Evolutionary conservation across 495 filamentous ascomycete species (phyloP).

Genomic region (Penicillium canescens): DNA sequence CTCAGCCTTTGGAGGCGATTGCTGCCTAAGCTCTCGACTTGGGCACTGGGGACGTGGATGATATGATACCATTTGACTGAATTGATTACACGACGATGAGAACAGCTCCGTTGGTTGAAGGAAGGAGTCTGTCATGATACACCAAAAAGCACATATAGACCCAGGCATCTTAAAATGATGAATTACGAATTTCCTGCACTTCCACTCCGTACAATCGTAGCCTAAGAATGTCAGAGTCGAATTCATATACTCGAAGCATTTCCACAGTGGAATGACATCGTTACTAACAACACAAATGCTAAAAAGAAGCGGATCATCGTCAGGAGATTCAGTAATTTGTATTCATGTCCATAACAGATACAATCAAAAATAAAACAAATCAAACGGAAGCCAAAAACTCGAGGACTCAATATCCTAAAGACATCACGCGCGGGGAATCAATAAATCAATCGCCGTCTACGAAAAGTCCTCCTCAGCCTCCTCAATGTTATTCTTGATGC

Average conservation of each 20-base stretch:
- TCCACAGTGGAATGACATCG: too few relatives aligned
- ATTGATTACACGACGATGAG: conserved; percentile 32
- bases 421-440: conserved; percentile 31
- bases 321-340: background rate
- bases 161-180: conserved; percentile 33
- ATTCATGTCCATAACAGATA: conserved; percentile 7
- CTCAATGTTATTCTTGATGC: conserved; percentile 80
- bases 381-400: conserved; percentile 10
- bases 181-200: conserved; percentile 32
- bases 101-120: conserved; percentile 7
- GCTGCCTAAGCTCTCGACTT: conserved; percentile 19
- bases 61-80: conserved; percentile 30
- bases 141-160: conserved; percentile 34
- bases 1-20: conserved; percentile 53
- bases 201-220: background rate
- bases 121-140: conserved; percentile 24
- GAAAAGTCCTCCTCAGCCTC: conserved; percentile 75
- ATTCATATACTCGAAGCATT: too few relatives aligned
- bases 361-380: background rate
- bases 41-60: conserved; percentile 16
- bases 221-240: background rate
- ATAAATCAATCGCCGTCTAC: conserved; percentile 33
- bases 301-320: too few relatives aligned
- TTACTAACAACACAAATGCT: too few relatives aligned
- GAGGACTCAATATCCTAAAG: conserved; percentile 11